Evolutionary conservation across 306 rosid species (phyloP), one percentile per base, ranked within the genome.

Genomic region (Rosa persica): DNA sequence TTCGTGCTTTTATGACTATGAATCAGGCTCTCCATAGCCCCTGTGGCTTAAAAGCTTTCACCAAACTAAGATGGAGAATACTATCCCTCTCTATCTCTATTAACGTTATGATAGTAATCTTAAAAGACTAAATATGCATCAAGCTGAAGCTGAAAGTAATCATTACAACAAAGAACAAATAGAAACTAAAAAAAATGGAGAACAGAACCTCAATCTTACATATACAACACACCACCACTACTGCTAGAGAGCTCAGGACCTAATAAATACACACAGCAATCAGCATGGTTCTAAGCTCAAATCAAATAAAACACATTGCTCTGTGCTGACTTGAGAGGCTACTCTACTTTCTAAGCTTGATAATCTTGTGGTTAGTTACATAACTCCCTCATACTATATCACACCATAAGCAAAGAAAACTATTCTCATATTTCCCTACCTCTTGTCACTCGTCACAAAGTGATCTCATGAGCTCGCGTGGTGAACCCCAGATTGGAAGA

Each of bases 401-500:
- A 72, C 80, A 83, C 73, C 76, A 60, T 70, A 79, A 23, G 23
- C 30, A 61, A 15, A 5, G 55, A 22, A 57, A 61, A 70, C 70
- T 72, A 81, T 80, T 30, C 76, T 80, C 81, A 86, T 44, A 67
- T 85, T 79, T 44, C 67, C 67, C 81, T 76, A 82, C 72, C 80
- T 52, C 76, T 70, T 66, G 57, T 70, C 81, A 87, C 75, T 79
- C 83, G 73, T 86, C 95, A 64, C 89, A 86, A 2, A 92, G 80
- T 19, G 79, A 84, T 70, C 83, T 78, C 81, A 92, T 83, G 65
- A 92, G 90, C 78, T 88, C 89, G 15, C 34, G 67, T 13, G 96
- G 93, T 6, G 93, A 85, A 49, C 83, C 86, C 96, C 97, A 89
- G 42, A 92, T 79, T 6, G 96, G 97, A 78, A 89, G 89, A 83